These are phyloP conservation scores for Fusarium incarnatum DNA, from an alignment of 2,329 filamentous ascomycete species.

Conservation along the genomic window DNA sequence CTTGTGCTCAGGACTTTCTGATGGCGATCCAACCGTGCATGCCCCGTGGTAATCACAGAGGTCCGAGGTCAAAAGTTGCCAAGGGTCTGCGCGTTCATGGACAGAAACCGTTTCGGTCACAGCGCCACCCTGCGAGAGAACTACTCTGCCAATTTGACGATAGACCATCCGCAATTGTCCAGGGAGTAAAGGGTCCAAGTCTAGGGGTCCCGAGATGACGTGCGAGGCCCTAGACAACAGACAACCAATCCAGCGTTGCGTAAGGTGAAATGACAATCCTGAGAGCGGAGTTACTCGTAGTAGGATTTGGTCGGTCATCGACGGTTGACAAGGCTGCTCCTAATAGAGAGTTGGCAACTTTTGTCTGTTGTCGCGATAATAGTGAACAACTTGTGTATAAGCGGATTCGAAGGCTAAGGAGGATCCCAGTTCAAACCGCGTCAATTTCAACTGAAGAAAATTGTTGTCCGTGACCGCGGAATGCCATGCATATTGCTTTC, in stretches of 20 bases:
- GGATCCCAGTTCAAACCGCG: not conserved
- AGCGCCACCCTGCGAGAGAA: not conserved
- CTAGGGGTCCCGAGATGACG: not conserved
- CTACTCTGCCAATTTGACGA: not conserved
- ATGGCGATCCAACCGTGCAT: not conserved
- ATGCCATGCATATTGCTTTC: slow-evolving; percentile 27
- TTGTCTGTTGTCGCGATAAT: not conserved
- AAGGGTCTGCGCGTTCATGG: not conserved
- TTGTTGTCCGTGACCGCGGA: slow-evolving; percentile 16
- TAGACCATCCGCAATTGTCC: not conserved
- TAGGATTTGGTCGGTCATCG: not conserved
- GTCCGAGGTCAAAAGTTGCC: not conserved
- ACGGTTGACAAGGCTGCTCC: not conserved
- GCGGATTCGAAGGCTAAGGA: not conserved
- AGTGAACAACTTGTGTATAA: not conserved
- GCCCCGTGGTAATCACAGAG: not conserved
- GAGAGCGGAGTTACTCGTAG: not conserved
- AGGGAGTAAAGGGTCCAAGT: not conserved
- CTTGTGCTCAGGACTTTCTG: not conserved
- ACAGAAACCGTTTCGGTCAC: slow-evolving; percentile 14
- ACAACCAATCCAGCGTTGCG: not conserved
- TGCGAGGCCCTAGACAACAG: not conserved
- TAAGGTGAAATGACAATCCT: not conserved
- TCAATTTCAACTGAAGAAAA: not conserved
- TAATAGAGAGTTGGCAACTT: not conserved